These are phyloP conservation scores for Cicer yamashitae DNA, from an alignment of 306 rosid genomes.

Conservation along the genomic window DNA sequence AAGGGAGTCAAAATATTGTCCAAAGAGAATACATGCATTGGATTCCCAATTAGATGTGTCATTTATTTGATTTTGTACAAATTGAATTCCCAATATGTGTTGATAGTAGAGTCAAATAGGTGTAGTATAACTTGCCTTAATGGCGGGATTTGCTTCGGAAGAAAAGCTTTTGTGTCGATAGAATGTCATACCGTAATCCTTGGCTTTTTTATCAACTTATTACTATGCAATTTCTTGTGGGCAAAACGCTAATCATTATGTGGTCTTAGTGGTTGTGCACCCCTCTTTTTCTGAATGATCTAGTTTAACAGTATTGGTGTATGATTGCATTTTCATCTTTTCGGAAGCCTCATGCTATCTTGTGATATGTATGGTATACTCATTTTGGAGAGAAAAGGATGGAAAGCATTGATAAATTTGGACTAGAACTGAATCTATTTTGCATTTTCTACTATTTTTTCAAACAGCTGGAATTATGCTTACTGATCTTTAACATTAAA, in stretches of 20 bases:
- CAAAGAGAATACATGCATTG: not conserved
- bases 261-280: not conserved
- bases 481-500: not conserved
- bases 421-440: not conserved
- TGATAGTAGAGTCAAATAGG: not conserved
- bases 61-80: not conserved
- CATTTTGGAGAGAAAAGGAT: slow-evolving; percentile 14
- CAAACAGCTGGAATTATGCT: not conserved
- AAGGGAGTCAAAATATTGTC: slow-evolving; percentile 16
- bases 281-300: no score
- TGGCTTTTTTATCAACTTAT: not conserved
- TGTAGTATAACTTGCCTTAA: not conserved
- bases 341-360: not conserved
- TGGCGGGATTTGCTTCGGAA: not conserved
- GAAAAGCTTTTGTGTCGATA: not conserved
- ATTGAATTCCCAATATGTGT: slow-evolving; percentile 19
- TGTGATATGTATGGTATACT: not conserved
- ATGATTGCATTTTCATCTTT: not conserved
- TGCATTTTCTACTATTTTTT: slow-evolving; percentile 10
- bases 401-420: slow-evolving; percentile 20
- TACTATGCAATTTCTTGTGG: no score
- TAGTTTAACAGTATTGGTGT: not conserved
- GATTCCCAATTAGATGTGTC: not conserved
- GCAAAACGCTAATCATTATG: not conserved
- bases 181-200: not conserved